A percentile compares a stretch with the other conserved stretches of the same genome.
Conservation (phyloP, 2,329 filamentous ascomycete species). For the Nectriaceae sp. region DNA sequence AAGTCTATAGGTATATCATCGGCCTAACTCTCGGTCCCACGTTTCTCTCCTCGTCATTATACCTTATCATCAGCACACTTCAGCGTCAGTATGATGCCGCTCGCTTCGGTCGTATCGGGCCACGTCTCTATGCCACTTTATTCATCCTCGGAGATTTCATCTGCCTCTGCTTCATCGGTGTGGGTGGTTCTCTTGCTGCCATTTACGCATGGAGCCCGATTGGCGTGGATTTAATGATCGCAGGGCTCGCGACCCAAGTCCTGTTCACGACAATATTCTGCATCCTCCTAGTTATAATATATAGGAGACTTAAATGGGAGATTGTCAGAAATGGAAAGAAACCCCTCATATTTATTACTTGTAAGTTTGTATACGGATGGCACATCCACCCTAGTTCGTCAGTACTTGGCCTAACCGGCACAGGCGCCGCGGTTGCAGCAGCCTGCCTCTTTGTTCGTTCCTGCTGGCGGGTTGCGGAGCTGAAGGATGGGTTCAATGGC, state of each 20-base stretch:
- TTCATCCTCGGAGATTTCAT: conserved; percentile 20
- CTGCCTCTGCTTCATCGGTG: conserved; percentile 20
- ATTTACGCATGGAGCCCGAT: conserved; percentile 18
- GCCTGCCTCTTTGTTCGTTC: conserved; percentile 17
- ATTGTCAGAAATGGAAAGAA: no score
- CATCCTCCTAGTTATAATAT: conserved; percentile 4
- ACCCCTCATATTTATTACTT: no score
- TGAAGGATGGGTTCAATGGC: conserved; percentile 20
- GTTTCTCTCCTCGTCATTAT: conserved; percentile 19
- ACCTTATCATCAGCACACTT: conserved; percentile 18
- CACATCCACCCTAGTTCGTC: no score
- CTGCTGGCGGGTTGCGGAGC: conserved; percentile 17
- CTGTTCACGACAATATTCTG: conserved; percentile 20
- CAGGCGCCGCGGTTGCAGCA: conserved; percentile 10
- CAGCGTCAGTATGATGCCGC: conserved; percentile 1
- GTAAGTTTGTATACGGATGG: no score
- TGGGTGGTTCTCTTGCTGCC: conserved; percentile 18
- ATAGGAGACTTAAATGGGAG: conserved; percentile 3
- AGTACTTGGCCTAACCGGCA: no score
- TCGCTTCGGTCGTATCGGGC: conserved; percentile 6
- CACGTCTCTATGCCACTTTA: conserved; percentile 10
- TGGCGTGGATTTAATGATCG: conserved; percentile 21
- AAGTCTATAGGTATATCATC: conserved; percentile 19
- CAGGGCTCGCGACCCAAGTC: conserved; percentile 17
- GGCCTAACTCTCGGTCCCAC: conserved; percentile 21